Evolutionary conservation across 2,329 filamentous ascomycete genomes (phyloP), one percentile per base, ranked within the genome.

Genomic region (Xylariales sp.): DNA sequence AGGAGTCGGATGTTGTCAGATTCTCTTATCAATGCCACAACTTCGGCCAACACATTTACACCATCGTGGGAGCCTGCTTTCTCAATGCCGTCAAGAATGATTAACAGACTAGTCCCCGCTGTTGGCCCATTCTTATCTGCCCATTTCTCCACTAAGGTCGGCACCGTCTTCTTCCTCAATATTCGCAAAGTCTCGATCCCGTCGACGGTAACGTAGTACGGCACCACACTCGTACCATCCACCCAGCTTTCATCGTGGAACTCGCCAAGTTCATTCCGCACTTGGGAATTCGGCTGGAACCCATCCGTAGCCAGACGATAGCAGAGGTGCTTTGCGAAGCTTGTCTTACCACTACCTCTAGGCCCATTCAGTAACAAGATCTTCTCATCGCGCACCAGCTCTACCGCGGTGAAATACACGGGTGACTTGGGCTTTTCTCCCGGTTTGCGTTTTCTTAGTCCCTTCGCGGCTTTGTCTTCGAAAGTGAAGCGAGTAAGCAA

Each of bases 391-490:
- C 36, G 36, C 18, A 38, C 18, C 11, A 20, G n/a, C 29, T 32
- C 20, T 10, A 38, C 19, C 15, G 36, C 28, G n/a, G 36, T 19
- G 36, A 38, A 31, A 23, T 38, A 25, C 12, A 38, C 28, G 10
- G 36, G 27, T 14, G 6, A 7, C 13, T 28, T 29, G 7, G 14
- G 24, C 18, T 30, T 17, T 12, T 38, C 28, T 5, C 16, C 18
- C 11, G 27, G 16, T 20, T 19, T 21, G 18, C 18, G 17, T 15
- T 32, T 31, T 16, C 36, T 13, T 21, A 38, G 28, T 12, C 36
- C 36, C 20, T 38, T 38, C 19, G 36, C 28, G 14, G 36, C 36
- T 23, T 38, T 31, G 29, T 38, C 36, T 16, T 38, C 28, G 12
- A 14, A 17, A 12, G 36, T 32, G 19, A 38, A 31, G 18, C 17